Base-by-base conservation (phyloP, 2,329 filamentous ascomycete species). In the Helotiales sp. region DNA sequence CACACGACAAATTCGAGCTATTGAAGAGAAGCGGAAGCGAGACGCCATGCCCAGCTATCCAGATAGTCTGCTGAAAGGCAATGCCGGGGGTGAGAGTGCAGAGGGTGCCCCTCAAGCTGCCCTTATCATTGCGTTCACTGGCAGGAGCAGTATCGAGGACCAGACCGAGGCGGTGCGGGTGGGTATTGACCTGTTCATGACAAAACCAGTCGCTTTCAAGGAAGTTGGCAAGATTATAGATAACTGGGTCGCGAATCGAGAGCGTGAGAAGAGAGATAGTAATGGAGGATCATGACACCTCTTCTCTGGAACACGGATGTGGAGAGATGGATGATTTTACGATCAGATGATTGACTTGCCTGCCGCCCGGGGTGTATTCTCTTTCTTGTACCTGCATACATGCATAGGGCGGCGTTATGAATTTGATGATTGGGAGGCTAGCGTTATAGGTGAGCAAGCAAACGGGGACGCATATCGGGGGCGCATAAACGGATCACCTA, bases 1-100 rank as follows among this genome's bases (percentile, higher is more conserved):
- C 0, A 86, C 84, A 8, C 78, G 79, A 10, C 78, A 78, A 63
- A 86, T 87, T 22, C 80, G 85, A 3, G 78, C 80, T 1, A 78
- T 83, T 20, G 85, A 87, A 71, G 72, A 74, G 68, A 47, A 68
- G 54, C 62, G 71, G 68, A 22, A 72, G 70, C 70, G 73, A 61
- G 61, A 75, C 10, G 20, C 32, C 20, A 43, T 55, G 30, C 8
- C 61, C 2, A 50, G 47, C 15, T 22, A 22, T 30, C 24, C 43
- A 6, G 43, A 28, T 6, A 26, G 8, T 30, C 10, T 28, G 15
- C 10, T 62, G 28, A 62, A 70, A 10, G 45, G 63, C 70, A 64
- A 64, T 69, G 10, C 64, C 64, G 69, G 66, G 65, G 61, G 59
- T 70, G 30, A 69, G 70, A 69, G 71, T 65, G 26, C 73, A 69